Base-by-base conservation (phyloP, 441 rosid species). In the Populus tomentosa region DNA sequence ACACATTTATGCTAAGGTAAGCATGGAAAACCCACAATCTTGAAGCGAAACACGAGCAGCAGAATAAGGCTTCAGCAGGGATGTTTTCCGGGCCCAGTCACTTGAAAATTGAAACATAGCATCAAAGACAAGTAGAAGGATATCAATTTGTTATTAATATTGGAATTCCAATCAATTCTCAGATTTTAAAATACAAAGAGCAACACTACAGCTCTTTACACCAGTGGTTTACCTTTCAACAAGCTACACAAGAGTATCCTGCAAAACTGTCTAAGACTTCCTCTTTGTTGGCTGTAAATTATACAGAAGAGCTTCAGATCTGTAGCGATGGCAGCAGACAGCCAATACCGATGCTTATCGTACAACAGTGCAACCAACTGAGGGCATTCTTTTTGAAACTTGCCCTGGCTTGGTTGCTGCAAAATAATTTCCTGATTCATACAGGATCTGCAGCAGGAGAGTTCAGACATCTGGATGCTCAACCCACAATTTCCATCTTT, bases 171-270 rank as follows among this genome's bases (percentile, higher is more conserved):
- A 93, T 87, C 86, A 90, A 28, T 28, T 86, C 85, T 88, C 78
- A 82, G 84, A 87, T 84, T 81, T 78, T 87, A 84, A 88, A 79
- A 88, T 91, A 92, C 97, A 92, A 83, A 89, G 91, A 85, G 91
- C 81, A 85, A 86, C 72, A 83, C 89, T 80, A 84, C 88, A 84
- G 91, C 91, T 88, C 88, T 88, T 28, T 84, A 84, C 90, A 90
- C 74, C 77, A 85, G 88, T 85, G 82, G 81, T 86, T 87, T 87
- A 88, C 94, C 89, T 90, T 90, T 86, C 85, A 85, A 84, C 89
- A 80, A 87, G 89, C 87, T 86, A 86, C 85, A 88, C 73, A 78
- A 85, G 84, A 85, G 84, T 86, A 87, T 82, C 87, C 90, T 77
- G 89, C 89, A 89, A 91, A 91, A 92, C 86, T 91, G 89, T 80